Conservation (phyloP, 495 filamentous ascomycete genomes). For the Tuber umbilicatum region DNA sequence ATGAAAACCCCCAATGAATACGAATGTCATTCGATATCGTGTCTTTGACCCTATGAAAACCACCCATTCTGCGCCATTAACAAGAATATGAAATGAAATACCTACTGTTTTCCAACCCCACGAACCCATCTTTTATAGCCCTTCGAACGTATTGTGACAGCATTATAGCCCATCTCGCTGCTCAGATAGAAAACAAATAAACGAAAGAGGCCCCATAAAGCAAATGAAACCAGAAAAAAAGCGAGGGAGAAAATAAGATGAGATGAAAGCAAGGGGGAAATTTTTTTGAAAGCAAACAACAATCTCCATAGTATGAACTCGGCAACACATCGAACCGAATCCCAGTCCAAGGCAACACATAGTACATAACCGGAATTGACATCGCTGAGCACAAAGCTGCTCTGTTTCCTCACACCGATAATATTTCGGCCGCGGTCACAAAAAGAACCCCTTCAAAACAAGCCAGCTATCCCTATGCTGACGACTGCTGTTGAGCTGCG, state of each 20-base stretch:
- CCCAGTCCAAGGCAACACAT: constrained; percentile 33
- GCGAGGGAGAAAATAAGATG: constrained; percentile 7
- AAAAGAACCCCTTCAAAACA: constrained; percentile 28
- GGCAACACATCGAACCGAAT: constrained; percentile 17
- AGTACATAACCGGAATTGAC: constrained; percentile 28
- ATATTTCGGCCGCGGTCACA: constrained; percentile 30
- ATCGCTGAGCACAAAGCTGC: constrained; percentile 20
- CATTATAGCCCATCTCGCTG: constrained; percentile 29
- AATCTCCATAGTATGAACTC: neutral
- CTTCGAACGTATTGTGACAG: constrained; percentile 32
- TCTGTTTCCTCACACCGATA: constrained; percentile 19
- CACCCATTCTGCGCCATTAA: constrained; percentile 39
- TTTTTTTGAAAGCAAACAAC: neutral
- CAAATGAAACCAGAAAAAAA: neutral
- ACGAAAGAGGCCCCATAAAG: constrained; percentile 21
- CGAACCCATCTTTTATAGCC: constrained; percentile 9
- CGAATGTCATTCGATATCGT: constrained; percentile 37
- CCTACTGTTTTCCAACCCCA: constrained; percentile 32
- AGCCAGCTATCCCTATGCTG: constrained; percentile 35
- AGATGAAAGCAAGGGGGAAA: constrained; percentile 17
- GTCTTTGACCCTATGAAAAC: constrained; percentile 38
- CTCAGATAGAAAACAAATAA: constrained; percentile 18
- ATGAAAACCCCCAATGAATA: constrained; percentile 4
- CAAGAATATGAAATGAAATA: constrained; percentile 28
- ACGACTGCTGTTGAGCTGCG: constrained; percentile 41